Evolutionary conservation across 495 filamentous ascomycete species (phyloP), one percentile per base, ranked within the genome.

Genomic region (Penicillium verhagenii): DNA sequence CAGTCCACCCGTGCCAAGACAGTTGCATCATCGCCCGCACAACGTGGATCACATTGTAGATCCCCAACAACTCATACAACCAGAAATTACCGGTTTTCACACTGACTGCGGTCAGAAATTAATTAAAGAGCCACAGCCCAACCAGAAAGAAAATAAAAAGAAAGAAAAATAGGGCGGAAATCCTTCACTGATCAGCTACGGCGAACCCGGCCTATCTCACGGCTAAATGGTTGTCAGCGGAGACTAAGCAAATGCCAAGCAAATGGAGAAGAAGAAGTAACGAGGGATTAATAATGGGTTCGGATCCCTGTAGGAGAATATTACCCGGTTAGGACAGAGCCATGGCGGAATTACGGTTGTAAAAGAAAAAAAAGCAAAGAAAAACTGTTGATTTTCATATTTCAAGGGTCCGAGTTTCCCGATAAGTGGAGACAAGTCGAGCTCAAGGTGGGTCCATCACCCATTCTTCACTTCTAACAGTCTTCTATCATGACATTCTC

Each of bases 161-260:
- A 13, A 13, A 14, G 14, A 35, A 2, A 16, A 11, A 35, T 2
- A n/a, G 1, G 2, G 33, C 6, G 6, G 14, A 35, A 35, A 35
- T 1, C 14, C 13, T 35, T 35, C 16, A 13, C 14, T n/a, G 4
- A 16, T 35, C 6, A 31, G 28, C 28, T 11, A 31, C 28, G 13
- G 13, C 14, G 33, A 35, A n/a, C n/a, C 3, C 16, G 13, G 33
- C 13, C 6, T 31, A 5, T n/a, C n/a, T n/a, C 0, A 35, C 14
- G 33, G 13, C 14, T 14, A 35, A n/a, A 14, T 4, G 31, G 33
- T 16, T 16, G 11, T 16, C 14, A 5, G 33, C 28, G 14, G 14
- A 16, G 33, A 35, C 33, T 47, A 63, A 63, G 56, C 60, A 59
- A 35, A 59, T 56, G 60, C 56, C 60, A 63, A 59, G 60, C 42